phyloP scores from a whole-genome alignment of 2,329 filamentous ascomycete genomes.

The Alternaria conjuncta region DNA sequence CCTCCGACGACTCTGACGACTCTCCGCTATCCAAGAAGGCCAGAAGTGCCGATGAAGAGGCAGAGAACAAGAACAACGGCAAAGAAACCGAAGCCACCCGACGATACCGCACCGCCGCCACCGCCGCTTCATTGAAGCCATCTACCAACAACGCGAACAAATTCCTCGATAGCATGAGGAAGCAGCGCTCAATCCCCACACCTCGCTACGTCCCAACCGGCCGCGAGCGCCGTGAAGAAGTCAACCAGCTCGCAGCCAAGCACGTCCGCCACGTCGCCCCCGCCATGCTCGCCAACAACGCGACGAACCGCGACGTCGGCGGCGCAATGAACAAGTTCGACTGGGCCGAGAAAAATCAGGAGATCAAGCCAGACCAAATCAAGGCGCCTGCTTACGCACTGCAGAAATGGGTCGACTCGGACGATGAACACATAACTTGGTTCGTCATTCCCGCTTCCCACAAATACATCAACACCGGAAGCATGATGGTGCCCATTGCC shows the following conservation, averaged over 20 bases:
- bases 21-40: neutral
- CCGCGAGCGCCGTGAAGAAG: neutral
- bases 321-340: neutral
- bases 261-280: neutral
- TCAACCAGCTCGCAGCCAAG: neutral
- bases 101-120: neutral
- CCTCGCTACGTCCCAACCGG: neutral
- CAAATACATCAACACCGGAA: neutral
- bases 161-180: neutral
- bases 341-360: accelerated
- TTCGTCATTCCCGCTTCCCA: neutral
- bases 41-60: neutral
- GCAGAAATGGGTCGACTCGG: neutral
- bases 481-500: neutral
- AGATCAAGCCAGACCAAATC: neutral
- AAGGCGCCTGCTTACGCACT: accelerated
- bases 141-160: neutral
- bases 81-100: neutral
- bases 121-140: neutral
- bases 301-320: neutral
- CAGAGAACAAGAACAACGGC: accelerated
- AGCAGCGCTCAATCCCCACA: neutral
- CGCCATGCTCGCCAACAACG: neutral
- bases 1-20: accelerated
- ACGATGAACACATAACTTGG: neutral